These are phyloP conservation scores for Globisporangium solare DNA, from an alignment of 352 stramenopile species.

Conservation along the genomic window DNA sequence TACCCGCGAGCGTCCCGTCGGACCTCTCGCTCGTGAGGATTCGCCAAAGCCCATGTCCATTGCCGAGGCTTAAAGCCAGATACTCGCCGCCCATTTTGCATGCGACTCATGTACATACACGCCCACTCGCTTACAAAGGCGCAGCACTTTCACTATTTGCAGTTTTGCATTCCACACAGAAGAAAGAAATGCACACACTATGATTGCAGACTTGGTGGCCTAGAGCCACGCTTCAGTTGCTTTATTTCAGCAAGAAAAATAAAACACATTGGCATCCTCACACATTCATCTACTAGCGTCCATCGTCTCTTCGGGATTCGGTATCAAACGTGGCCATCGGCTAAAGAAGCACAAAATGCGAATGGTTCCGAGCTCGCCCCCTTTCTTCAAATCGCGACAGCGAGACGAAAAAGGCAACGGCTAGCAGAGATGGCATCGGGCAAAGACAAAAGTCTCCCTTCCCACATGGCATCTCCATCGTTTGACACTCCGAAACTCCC, in stretches of 20 bases:
- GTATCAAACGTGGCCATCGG: conserved; percentile 12
- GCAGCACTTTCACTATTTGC: too few species aligned
- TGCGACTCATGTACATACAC: too few species aligned
- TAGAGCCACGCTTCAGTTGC: neutral
- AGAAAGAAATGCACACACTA: too few species aligned
- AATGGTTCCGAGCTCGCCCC: conserved; percentile 12
- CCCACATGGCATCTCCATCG: conserved; percentile 13
- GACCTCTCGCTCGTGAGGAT: neutral
- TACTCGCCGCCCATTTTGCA: neutral
- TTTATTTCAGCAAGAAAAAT: neutral
- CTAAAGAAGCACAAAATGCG: conserved; percentile 19
- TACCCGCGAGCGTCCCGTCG: conserved; percentile 6
- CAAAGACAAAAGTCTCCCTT: neutral
- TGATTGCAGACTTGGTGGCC: too few species aligned
- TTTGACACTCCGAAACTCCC: conserved; percentile 3
- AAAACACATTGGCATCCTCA: neutral
- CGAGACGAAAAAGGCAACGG: neutral
- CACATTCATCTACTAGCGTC: conserved; percentile 2
- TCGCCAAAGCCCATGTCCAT: too few species aligned
- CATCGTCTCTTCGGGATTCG: neutral
- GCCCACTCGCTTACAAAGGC: too few species aligned
- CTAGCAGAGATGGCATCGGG: conserved; percentile 14
- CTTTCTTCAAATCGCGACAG: neutral
- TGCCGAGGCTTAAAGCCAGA: too few species aligned
- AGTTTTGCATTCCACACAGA: too few species aligned